Percentiles rank a stretch among this genome's conserved stretches.
phyloP scores from a whole-genome alignment of 169 alveolate species.

The Plasmodium gallinaceum region DNA sequence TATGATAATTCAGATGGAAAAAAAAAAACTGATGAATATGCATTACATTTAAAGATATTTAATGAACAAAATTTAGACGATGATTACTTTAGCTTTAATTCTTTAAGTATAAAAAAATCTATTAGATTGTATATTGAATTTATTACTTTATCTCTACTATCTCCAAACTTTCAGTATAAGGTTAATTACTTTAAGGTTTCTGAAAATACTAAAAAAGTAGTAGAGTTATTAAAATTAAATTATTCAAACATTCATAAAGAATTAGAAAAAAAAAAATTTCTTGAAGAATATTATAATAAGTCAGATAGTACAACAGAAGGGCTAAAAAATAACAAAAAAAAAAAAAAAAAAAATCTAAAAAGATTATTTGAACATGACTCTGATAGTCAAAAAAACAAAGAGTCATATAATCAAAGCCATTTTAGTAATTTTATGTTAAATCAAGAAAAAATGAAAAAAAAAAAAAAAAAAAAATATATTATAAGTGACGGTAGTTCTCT shows the following conservation, averaged over 20 bases:
- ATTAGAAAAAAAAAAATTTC: conserved; percentile 31
- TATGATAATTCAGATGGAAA: conserved; percentile 1
- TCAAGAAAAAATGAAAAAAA: background rate
- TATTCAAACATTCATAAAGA: conserved; percentile 35
- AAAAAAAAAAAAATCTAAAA: conserved; percentile 6
- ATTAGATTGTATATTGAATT: conserved; percentile 65
- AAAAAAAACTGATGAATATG: conserved; percentile 43
- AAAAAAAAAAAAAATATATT: conserved; percentile 40
- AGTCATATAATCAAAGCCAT: background rate
- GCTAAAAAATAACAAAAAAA: background rate
- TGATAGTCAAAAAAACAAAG: conserved; percentile 17
- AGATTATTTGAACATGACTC: conserved; percentile 13
- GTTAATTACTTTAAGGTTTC: conserved; percentile 40
- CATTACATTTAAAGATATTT: conserved; percentile 44
- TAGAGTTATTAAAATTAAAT: conserved; percentile 12
- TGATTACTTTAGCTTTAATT: conserved; percentile 30
- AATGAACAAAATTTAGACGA: conserved; percentile 50
- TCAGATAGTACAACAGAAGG: conserved; percentile 2
- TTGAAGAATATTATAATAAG: conserved; percentile 33
- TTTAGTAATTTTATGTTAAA: background rate
- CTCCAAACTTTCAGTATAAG: conserved; percentile 58
- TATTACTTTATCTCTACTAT: conserved; percentile 52
- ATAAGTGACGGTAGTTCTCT: conserved; percentile 39
- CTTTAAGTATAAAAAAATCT: conserved; percentile 59
- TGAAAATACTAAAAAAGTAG: conserved; percentile 17